These are phyloP conservation scores for Sclerotinia sclerotiorum DNA, from an alignment of 2,329 filamentous ascomycete species.

Conservation along the genomic window DNA sequence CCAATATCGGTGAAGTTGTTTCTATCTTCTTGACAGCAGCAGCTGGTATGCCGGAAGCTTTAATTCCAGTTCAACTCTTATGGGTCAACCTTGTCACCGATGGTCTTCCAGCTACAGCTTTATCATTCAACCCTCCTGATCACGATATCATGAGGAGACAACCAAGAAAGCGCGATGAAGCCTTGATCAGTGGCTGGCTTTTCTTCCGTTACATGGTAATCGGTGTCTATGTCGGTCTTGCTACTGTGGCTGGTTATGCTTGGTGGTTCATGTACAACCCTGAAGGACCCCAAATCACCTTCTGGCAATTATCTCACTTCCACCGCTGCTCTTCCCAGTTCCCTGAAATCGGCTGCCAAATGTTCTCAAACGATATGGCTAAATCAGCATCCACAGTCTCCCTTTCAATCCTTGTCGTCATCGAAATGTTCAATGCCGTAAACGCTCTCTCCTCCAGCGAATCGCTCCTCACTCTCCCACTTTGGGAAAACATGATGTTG, in stretches of 20 bases:
- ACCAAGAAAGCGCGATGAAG: constrained; percentile 88
- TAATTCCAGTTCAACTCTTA: constrained; percentile 94
- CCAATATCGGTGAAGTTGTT: constrained; percentile 98
- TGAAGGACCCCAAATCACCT: constrained; percentile 85
- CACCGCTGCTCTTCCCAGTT: constrained; percentile 86
- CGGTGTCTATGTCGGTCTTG: constrained; percentile 89
- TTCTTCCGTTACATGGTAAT: constrained; percentile 98
- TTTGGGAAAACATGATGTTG: constrained; percentile 99
- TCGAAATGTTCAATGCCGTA: constrained; percentile 99
- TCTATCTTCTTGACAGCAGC: constrained; percentile 98
- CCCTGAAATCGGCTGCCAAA: constrained; percentile 84
- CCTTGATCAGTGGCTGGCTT: constrained; percentile 90
- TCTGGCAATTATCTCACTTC: constrained; percentile 88
- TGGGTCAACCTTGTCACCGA: constrained; percentile 99
- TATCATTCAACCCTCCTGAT: constrained; percentile 98
- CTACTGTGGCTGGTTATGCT: constrained; percentile 95
- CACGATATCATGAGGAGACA: constrained; percentile 95
- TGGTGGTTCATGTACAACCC: constrained; percentile 99
- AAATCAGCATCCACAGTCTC: constrained; percentile 92
- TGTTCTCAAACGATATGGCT: constrained; percentile 84
- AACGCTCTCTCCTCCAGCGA: constrained; percentile 96
- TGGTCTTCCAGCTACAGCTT: constrained; percentile 89
- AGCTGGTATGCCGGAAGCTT: constrained; percentile 93
- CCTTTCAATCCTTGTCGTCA: constrained; percentile 87
- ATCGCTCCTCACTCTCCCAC: constrained; percentile 83